Conservation (phyloP, 306 rosid genomes). For the Cicer cuneatum region DNA sequence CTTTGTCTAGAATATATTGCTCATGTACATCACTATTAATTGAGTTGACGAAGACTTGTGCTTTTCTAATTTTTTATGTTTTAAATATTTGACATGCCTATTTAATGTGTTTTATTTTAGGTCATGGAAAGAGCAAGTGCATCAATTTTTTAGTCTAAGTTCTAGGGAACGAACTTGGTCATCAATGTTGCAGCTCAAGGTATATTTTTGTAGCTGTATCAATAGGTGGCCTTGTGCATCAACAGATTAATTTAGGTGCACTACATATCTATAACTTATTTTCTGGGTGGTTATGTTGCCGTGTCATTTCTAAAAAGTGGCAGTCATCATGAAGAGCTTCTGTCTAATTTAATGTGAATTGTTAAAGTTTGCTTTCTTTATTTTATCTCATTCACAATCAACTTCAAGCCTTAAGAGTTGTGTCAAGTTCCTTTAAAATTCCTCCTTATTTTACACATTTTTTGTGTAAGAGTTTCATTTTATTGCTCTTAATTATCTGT, state of each 20-base stretch:
- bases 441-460: conserved; percentile 9
- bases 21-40: conserved; percentile 6
- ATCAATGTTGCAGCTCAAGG: conserved; percentile 70
- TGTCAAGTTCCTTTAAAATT: conserved; percentile 19
- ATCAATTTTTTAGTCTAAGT: conserved; percentile 49
- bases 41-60: conserved; percentile 4
- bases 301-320: neutral
- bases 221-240: conserved; percentile 16
- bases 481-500: conserved; percentile 6
- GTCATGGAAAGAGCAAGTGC: conserved; percentile 79
- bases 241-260: conserved; percentile 35
- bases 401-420: conserved; percentile 25
- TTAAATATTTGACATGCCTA: conserved; percentile 33
- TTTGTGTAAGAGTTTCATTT: conserved; percentile 14
- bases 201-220: conserved; percentile 43
- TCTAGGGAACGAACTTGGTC: conserved; percentile 67
- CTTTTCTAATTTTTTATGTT: conserved; percentile 24
- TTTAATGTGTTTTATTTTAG: conserved; percentile 51
- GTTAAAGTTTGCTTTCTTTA: conserved; percentile 24
- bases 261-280: neutral
- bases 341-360: conserved; percentile 16
- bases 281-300: conserved; percentile 13
- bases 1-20: conserved; percentile 40
- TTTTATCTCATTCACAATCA: conserved; percentile 25
- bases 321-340: neutral